Base-by-base conservation (phyloP, 768 basidiomycete species). In the Panus rudis region DNA sequence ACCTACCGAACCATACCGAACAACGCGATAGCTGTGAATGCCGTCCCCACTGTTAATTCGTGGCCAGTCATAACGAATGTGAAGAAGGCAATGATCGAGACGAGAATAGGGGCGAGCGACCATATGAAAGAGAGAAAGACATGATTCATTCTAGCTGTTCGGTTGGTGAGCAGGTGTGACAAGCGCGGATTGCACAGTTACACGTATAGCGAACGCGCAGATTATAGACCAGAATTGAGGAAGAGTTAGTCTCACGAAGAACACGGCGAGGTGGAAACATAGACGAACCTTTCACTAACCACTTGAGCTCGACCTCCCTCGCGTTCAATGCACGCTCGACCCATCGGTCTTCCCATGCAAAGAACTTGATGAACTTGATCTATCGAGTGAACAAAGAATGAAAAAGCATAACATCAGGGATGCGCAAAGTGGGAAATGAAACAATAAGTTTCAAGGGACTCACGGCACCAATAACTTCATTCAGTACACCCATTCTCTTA, bases 1-100 rank as follows among this genome's bases (percentile, higher is more conserved):
- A 66, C 77, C 26, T 32, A 82, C 82, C 33, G n/a, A 53, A 96
- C 71, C 92, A 96, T 92, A 35, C 71, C 71, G 62, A 94, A 94
- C 32, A 94, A 61, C 0, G 89, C 76, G 26, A 96, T 84, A 0
- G 90, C n/a, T 6, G 92, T 94, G 57, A 94, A 94, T 0, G 93
- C 92, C 14, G 79, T 72, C 7, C 83, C 71, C 38, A 92, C 71
- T 0, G 88, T 84, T 37, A 98, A 60, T 57, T 86, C 66, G 35
- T 89, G 75, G 1, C 86, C 84, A 50, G 73, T 77, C 49, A 78
- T 63, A 21, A 92, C 78, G 48, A 78, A 91, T 16, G 70, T 71
- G 53, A 78, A 70, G 72, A 94, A 94, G 2, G 85, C 80, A 13
- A 86, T 72, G 43, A 92, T 72, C 1, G 88, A 89, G 14, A 94